Conservation (phyloP, 768 basidiomycete genomes). For the Mycena venus region DNA sequence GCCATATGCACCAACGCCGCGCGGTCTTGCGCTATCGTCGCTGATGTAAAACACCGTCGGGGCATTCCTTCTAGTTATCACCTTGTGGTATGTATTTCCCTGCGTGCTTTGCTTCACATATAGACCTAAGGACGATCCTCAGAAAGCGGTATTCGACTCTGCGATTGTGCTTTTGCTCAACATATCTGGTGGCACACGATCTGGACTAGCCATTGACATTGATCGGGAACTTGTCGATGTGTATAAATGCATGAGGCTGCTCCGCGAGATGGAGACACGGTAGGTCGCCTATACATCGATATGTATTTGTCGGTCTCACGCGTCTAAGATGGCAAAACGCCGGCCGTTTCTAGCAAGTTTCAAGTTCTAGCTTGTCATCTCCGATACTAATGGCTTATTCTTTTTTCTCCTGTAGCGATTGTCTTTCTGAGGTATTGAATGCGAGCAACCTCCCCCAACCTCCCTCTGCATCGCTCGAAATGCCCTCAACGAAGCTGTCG, state of each 20-base stretch:
- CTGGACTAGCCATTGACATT: constrained; percentile 43
- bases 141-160: constrained; percentile 53
- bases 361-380: background rate
- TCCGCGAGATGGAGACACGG: constrained; percentile 17
- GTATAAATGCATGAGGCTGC: constrained; percentile 49
- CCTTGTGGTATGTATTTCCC: background rate
- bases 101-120: background rate
- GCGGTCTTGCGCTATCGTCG: constrained; percentile 68
- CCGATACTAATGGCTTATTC: background rate
- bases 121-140: background rate
- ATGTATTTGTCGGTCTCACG: background rate
- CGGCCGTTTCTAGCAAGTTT: constrained; percentile 26
- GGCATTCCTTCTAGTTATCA: constrained; percentile 35
- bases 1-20: constrained; percentile 78
- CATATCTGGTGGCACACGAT: constrained; percentile 52
- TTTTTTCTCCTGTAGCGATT: constrained; percentile 20
- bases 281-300: background rate
- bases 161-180: constrained; percentile 60
- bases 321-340: constrained; percentile 23
- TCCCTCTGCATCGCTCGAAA: background rate
- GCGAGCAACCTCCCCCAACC: constrained; percentile 20
- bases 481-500: background rate
- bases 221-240: constrained; percentile 54
- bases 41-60: constrained; percentile 57
- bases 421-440: constrained; percentile 23